Evolutionary conservation across 306 rosid genomes (phyloP).

Genomic region (Mimosa bimucronata): DNA sequence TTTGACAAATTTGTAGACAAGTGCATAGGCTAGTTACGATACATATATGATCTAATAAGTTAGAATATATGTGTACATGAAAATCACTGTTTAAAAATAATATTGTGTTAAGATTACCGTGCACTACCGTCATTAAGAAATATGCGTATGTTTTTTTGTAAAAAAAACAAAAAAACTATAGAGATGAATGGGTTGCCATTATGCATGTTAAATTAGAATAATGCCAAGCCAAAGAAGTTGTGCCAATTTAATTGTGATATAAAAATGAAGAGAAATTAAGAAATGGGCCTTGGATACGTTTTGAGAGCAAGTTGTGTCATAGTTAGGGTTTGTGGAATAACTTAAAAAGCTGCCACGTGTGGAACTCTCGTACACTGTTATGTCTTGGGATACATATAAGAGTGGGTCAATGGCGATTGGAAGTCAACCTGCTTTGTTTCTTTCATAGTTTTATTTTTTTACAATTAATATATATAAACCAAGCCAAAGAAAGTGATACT

Average conservation of each 20-base stretch:
- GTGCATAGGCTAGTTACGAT: no score
- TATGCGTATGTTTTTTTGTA: no score
- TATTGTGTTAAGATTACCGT: background rate
- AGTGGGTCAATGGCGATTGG: background rate
- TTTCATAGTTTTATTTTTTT: background rate
- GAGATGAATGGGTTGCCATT: background rate
- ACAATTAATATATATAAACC: background rate
- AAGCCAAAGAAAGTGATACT: background rate
- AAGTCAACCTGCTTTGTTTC: background rate
- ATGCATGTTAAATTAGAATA: background rate
- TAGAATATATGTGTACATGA: background rate
- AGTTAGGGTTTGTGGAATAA: background rate
- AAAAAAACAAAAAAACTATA: background rate
- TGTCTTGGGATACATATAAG: background rate
- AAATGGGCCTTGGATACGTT: background rate
- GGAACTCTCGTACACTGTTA: background rate
- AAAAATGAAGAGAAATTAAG: background rate
- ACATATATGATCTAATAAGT: no score
- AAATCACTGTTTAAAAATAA: background rate
- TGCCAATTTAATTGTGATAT: background rate
- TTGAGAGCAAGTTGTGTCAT: background rate
- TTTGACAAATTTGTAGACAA: no score
- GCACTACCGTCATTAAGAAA: background rate
- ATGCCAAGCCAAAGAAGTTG: background rate
- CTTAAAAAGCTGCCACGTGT: background rate